Evolutionary conservation across 176 grass and related monocot species (phyloP).

Genomic region (Eleusine coracana): DNA sequence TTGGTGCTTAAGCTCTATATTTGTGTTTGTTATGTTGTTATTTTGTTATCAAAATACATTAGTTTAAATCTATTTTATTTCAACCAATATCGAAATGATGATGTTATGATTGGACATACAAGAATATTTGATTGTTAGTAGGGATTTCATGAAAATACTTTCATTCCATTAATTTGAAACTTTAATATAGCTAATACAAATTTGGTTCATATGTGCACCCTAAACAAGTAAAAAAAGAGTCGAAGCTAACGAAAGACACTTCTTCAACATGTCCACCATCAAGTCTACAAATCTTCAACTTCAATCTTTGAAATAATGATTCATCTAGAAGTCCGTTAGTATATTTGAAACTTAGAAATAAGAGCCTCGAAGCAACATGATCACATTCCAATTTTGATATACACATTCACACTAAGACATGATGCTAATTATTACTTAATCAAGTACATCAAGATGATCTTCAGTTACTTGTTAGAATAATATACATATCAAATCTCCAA

Average conservation of each 20-base stretch:
- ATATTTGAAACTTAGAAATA: background rate
- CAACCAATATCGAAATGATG: background rate
- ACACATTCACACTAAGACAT: background rate
- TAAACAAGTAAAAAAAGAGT: no score
- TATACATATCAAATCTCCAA: background rate
- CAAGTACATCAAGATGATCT: background rate
- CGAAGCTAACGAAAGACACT: no score
- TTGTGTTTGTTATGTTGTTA: no score
- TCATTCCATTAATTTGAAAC: background rate
- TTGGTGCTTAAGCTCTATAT: no score
- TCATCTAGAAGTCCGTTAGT: no score
- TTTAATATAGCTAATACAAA: no score
- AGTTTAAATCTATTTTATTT: background rate
- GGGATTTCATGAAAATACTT: background rate
- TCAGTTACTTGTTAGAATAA: background rate
- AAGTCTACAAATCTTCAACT: no score
- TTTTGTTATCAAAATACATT: no score
- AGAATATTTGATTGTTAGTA: background rate
- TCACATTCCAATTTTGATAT: background rate
- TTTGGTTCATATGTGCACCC: no score
- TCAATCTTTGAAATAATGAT: no score
- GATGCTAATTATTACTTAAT: background rate
- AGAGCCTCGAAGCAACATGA: background rate
- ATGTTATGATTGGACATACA: background rate
- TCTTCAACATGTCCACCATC: no score